These are phyloP conservation scores for Triangularia verruculosa DNA, from an alignment of 2,329 filamentous ascomycete genomes.

Conservation along the genomic window DNA sequence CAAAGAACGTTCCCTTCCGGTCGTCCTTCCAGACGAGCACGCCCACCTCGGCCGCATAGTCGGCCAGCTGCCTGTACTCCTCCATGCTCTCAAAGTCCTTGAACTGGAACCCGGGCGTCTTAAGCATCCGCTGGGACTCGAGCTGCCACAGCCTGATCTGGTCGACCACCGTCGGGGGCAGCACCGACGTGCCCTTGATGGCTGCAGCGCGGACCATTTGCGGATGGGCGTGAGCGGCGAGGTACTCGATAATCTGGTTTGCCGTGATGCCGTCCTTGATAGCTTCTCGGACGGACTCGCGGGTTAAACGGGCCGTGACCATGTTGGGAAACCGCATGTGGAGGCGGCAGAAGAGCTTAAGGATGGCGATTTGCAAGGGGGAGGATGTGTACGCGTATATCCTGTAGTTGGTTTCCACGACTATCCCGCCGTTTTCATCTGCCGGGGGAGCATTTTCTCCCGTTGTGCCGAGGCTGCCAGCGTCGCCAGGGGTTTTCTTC, in stretches of 20 bases:
- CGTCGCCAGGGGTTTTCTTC: constrained; percentile 39
- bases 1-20: constrained; percentile 80
- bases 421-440: constrained; percentile 74
- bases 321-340: constrained; percentile 92
- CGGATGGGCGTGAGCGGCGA: constrained; percentile 88
- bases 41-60: constrained; percentile 86
- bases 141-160: constrained; percentile 98
- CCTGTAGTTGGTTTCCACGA: constrained; percentile 97
- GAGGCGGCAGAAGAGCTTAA: constrained; percentile 84
- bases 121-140: constrained; percentile 90
- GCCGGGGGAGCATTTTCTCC: constrained; percentile 30
- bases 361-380: constrained; percentile 88
- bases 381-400: constrained; percentile 96
- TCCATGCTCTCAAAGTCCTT: constrained; percentile 73
- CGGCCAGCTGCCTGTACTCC: constrained; percentile 68
- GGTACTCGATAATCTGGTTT: constrained; percentile 91
- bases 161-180: constrained; percentile 94
- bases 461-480: constrained; percentile 48
- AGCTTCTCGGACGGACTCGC: constrained; percentile 81
- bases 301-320: constrained; percentile 86
- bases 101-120: constrained; percentile 80
- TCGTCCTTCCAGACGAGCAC: constrained; percentile 87
- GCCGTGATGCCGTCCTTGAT: constrained; percentile 89
- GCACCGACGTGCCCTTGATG: constrained; percentile 61
- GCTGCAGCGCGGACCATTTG: constrained; percentile 74